Evolutionary conservation across 441 rosid species (phyloP).

Genomic region (Aleurites moluccanus): DNA sequence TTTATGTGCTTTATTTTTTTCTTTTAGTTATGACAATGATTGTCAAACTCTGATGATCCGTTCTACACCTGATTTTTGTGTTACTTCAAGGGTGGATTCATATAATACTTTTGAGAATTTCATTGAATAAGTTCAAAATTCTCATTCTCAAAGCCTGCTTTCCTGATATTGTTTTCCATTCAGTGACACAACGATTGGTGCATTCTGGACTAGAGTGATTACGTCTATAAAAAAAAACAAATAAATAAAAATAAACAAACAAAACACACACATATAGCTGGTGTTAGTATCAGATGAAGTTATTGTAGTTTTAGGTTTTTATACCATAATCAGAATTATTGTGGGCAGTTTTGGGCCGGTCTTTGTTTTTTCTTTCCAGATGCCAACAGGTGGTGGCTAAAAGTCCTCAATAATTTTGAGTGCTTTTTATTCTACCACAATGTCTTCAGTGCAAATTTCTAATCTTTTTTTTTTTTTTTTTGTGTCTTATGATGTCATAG

Average conservation of each 20-base stretch:
- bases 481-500: neutral
- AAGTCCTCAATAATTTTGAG: neutral
- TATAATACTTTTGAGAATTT: neutral
- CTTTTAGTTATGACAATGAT: neutral
- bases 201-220: constrained; percentile 17
- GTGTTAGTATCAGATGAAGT: neutral
- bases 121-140: neutral
- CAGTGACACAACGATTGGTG: neutral
- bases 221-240: neutral
- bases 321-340: neutral
- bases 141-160: neutral
- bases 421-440: neutral
- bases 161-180: neutral
- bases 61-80: constrained; percentile 1
- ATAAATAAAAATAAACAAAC: neutral
- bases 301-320: neutral
- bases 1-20: constrained; percentile 3
- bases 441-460: neutral
- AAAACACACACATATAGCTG: neutral
- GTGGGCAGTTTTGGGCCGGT: neutral
- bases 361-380: constrained; percentile 1
- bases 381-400: neutral
- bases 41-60: neutral
- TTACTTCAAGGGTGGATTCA: neutral
- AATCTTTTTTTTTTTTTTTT: no score